A percentile compares a stretch with the other conserved stretches of the same genome.
Evolutionary conservation across 352 stramenopile species (phyloP).

Genomic region (Aphanomyces euteiches): DNA sequence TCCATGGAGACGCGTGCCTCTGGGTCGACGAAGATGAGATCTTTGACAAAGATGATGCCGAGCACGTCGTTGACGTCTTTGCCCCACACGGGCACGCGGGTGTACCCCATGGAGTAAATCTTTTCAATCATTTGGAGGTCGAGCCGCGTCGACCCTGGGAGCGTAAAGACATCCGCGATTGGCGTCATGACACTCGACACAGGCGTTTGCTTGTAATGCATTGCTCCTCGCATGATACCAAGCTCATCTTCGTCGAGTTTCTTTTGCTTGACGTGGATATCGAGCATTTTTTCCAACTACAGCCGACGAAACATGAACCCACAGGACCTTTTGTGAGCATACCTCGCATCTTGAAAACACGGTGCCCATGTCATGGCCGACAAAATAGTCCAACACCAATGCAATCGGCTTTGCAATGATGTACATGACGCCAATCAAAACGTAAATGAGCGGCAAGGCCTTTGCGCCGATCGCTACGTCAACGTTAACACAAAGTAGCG

Average conservation of each 20-base stretch:
- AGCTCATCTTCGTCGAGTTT: slow-evolving; percentile 92
- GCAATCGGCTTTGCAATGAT: slow-evolving; percentile 88
- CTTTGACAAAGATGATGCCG: slow-evolving; percentile 94
- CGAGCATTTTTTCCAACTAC: slow-evolving; percentile 94
- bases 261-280: slow-evolving; percentile 93
- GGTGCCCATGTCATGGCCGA: slow-evolving; percentile 93
- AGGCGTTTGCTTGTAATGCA: slow-evolving; percentile 69
- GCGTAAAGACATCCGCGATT: slow-evolving; percentile 67
- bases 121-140: slow-evolving; percentile 56
- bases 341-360: slow-evolving; percentile 85
- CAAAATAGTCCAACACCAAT: slow-evolving; percentile 81
- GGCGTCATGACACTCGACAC: slow-evolving; percentile 92
- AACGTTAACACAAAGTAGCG: neutral
- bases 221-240: slow-evolving; percentile 91
- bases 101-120: slow-evolving; percentile 90
- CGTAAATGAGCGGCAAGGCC: slow-evolving; percentile 86
- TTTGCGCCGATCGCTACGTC: slow-evolving; percentile 42
- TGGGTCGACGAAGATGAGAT: slow-evolving; percentile 82
- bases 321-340: neutral
- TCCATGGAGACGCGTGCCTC: slow-evolving; percentile 29
- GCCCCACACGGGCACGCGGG: slow-evolving; percentile 93
- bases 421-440: slow-evolving; percentile 90
- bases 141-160: slow-evolving; percentile 63
- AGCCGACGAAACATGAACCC: no score
- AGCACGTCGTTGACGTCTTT: slow-evolving; percentile 96